These are phyloP conservation scores for Hyphodiscus sp. DNA, from an alignment of 2,329 filamentous ascomycete species.

Conservation along the genomic window DNA sequence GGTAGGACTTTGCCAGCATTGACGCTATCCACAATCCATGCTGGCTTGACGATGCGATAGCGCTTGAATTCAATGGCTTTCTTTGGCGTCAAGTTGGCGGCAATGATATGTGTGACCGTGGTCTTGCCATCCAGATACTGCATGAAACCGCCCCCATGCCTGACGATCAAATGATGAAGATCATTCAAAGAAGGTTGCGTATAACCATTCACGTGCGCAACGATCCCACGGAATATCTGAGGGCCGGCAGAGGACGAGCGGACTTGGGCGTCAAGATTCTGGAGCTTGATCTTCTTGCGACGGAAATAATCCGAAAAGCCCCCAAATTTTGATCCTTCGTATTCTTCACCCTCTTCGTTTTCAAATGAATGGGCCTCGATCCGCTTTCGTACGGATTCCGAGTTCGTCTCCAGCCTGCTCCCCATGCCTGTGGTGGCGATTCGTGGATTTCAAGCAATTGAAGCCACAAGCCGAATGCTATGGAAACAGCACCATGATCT, in stretches of 20 bases:
- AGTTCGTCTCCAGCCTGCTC: constrained; percentile 55
- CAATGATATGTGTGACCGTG: constrained; percentile 91
- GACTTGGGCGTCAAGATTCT: constrained; percentile 83
- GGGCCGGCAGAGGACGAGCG: constrained; percentile 63
- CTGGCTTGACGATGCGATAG: constrained; percentile 89
- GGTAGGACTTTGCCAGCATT: constrained; percentile 72
- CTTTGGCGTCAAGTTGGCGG: constrained; percentile 82
- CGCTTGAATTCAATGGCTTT: constrained; percentile 82
- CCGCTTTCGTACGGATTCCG: constrained; percentile 53
- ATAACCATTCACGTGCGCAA: constrained; percentile 90
- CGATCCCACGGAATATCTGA: constrained; percentile 82
- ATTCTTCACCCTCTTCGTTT: constrained; percentile 84
- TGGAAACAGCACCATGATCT: neutral
- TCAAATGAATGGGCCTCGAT: constrained; percentile 65
- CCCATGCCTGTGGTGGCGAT: constrained; percentile 40
- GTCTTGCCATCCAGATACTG: constrained; percentile 96
- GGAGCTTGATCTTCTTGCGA: constrained; percentile 93
- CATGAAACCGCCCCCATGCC: constrained; percentile 88
- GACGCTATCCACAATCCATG: constrained; percentile 90
- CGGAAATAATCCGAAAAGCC: constrained; percentile 90
- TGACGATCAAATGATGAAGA: constrained; percentile 80
- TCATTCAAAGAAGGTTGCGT: constrained; percentile 89
- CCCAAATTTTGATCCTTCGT: constrained; percentile 77
- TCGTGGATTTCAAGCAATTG: neutral
- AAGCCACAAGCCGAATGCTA: neutral